phyloP scores from a whole-genome alignment of 225 moss, liverwort and hornwort species.

The Asterella californica region DNA sequence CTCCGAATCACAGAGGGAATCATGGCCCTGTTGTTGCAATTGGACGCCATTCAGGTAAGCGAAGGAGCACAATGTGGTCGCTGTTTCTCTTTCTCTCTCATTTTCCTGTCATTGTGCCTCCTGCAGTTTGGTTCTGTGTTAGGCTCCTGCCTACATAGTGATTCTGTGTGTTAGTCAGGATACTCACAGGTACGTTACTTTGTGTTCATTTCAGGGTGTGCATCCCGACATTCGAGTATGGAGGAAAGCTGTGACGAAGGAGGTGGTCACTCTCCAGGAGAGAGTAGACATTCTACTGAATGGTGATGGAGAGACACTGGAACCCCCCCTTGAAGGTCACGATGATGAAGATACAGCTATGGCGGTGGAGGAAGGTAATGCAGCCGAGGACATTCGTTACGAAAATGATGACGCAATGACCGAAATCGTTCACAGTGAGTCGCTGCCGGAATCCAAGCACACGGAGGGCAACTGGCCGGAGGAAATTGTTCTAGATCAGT shows the following conservation, averaged over 20 bases:
- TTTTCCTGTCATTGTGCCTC: background rate
- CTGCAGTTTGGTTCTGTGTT: background rate
- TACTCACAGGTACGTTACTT: background rate
- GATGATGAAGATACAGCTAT: background rate
- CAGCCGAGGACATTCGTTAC: background rate
- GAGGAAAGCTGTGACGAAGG: slow-evolving; percentile 50
- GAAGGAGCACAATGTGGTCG: background rate
- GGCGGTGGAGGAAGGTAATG: background rate
- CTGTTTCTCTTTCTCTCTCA: background rate
- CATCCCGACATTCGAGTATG: slow-evolving; percentile 51
- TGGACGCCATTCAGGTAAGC: slow-evolving; percentile 53
- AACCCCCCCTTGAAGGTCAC: background rate
- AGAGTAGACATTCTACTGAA: slow-evolving; percentile 26
- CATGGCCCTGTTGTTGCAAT: slow-evolving; percentile 35
- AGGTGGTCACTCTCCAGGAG: slow-evolving; percentile 65
- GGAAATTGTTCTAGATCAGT: background rate
- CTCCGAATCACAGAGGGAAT: slow-evolving; percentile 32
- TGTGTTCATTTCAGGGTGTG: slow-evolving; percentile 37
- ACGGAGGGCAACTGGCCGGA: background rate
- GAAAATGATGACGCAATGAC: background rate
- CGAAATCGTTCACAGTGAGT: background rate
- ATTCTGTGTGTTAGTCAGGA: background rate
- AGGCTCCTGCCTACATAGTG: background rate
- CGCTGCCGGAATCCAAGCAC: background rate
- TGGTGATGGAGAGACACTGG: background rate